phyloP scores from a whole-genome alignment of 1,284 basidiomycete genomes.

The Melampsora larici-populina region DNA sequence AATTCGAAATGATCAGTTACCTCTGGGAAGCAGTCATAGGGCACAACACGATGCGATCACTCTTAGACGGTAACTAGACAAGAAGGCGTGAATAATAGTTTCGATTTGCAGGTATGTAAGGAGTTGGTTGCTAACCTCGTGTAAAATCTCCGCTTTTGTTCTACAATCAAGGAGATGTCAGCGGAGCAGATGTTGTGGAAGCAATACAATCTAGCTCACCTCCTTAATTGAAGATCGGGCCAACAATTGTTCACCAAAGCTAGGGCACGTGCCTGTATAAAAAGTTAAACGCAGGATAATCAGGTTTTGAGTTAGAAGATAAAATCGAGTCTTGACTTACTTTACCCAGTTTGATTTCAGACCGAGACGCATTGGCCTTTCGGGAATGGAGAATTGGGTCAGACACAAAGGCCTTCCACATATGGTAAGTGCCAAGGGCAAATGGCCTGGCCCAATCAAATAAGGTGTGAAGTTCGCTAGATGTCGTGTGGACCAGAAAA shows the following conservation, averaged over 20 bases:
- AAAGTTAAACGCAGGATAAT: neutral
- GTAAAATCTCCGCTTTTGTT: slow-evolving; percentile 38
- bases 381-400: slow-evolving; percentile 23
- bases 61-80: slow-evolving; percentile 18
- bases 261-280: slow-evolving; percentile 9
- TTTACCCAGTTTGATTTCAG: slow-evolving; percentile 20
- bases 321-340: slow-evolving; percentile 4
- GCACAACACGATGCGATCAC: slow-evolving; percentile 38
- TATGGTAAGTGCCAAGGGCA: slow-evolving; percentile 20
- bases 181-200: no score
- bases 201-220: neutral
- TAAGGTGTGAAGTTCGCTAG: slow-evolving; percentile 35
- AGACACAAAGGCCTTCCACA: slow-evolving; percentile 40
- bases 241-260: slow-evolving; percentile 39
- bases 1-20: neutral
- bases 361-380: slow-evolving; percentile 31
- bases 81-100: neutral
- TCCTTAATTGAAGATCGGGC: slow-evolving; percentile 37
- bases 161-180: neutral
- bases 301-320: neutral
- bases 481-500: neutral
- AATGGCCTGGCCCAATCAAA: slow-evolving; percentile 41
- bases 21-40: slow-evolving; percentile 31
- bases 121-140: slow-evolving; percentile 22
- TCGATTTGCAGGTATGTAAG: neutral